Conservation (phyloP, 768 basidiomycete genomes). For the Symmetrospora coprosmae region DNA sequence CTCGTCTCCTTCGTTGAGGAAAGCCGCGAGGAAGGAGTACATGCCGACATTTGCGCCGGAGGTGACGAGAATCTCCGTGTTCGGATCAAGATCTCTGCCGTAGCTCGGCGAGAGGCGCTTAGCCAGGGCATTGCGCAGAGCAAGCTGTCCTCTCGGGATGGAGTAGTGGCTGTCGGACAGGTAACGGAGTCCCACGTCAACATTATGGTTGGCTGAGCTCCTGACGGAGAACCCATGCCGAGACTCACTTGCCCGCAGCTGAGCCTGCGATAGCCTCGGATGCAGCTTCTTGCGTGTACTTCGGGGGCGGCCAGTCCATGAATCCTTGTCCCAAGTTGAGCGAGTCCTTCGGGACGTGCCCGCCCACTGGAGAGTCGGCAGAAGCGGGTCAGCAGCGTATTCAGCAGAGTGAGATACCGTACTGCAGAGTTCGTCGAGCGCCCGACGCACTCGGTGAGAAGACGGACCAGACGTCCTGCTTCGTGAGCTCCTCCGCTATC, state of each 20-base stretch:
- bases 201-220: too few species aligned
- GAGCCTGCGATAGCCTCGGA: constrained; percentile 15
- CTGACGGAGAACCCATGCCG: neutral
- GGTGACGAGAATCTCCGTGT: constrained; percentile 79
- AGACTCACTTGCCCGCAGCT: constrained; percentile 14
- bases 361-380: constrained; percentile 5
- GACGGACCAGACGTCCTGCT: constrained; percentile 17
- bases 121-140: constrained; percentile 75
- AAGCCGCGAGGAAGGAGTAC: constrained; percentile 84
- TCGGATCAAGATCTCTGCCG: constrained; percentile 57
- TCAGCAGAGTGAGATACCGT: neutral
- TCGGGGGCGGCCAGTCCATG: constrained; percentile 20
- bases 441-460: constrained; percentile 7
- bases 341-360: constrained; percentile 19
- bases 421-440: too few species aligned
- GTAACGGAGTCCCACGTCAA: neutral
- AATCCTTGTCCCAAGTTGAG: constrained; percentile 17
- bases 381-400: too few species aligned
- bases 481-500: constrained; percentile 6
- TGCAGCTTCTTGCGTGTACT: constrained; percentile 17
- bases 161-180: constrained; percentile 66
- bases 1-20: constrained; percentile 81
- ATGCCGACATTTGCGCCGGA: constrained; percentile 65
- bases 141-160: constrained; percentile 51
- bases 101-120: constrained; percentile 57